These are phyloP conservation scores for Trapa incisa DNA, from an alignment of 345 rosid genomes.

Conservation along the genomic window DNA sequence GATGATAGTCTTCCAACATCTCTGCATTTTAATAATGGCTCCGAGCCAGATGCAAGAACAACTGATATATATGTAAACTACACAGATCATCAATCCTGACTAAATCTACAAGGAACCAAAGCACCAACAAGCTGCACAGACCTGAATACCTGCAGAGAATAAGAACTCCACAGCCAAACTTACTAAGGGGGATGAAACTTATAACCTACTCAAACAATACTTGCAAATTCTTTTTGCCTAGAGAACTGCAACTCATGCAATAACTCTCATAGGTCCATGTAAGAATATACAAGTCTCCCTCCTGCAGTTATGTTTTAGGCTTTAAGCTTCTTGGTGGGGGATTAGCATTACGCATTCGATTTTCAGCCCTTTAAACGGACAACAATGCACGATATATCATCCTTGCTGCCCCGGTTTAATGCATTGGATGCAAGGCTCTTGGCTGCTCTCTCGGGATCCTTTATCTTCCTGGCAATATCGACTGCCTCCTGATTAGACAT, in stretches of 20 bases:
- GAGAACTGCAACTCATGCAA: neutral
- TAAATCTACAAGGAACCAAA: slow-evolving; percentile 8
- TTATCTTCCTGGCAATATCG: slow-evolving; percentile 10
- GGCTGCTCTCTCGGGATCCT: slow-evolving; percentile 11
- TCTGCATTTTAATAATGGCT: no score
- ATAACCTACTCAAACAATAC: neutral
- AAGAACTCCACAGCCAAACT: neutral
- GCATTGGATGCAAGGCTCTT: slow-evolving; percentile 10
- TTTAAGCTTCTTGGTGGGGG: neutral
- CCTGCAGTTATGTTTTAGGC: neutral
- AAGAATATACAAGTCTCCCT: neutral
- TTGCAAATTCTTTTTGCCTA: neutral
- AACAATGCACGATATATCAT: slow-evolving; percentile 13
- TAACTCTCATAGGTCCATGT: neutral
- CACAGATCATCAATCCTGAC: slow-evolving; percentile 4
- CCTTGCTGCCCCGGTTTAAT: slow-evolving; percentile 11
- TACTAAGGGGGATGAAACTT: neutral
- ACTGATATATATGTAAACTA: neutral
- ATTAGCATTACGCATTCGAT: neutral
- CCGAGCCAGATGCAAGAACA: neutral
- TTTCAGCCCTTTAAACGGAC: slow-evolving; percentile 3
- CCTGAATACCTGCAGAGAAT: neutral
- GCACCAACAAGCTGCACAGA: slow-evolving; percentile 5
- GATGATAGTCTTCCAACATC: no score
- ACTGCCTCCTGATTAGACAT: slow-evolving; percentile 14